Base-by-base conservation (phyloP, 2,329 filamentous ascomycete genomes). In the Emmonsiellopsis sp. region DNA sequence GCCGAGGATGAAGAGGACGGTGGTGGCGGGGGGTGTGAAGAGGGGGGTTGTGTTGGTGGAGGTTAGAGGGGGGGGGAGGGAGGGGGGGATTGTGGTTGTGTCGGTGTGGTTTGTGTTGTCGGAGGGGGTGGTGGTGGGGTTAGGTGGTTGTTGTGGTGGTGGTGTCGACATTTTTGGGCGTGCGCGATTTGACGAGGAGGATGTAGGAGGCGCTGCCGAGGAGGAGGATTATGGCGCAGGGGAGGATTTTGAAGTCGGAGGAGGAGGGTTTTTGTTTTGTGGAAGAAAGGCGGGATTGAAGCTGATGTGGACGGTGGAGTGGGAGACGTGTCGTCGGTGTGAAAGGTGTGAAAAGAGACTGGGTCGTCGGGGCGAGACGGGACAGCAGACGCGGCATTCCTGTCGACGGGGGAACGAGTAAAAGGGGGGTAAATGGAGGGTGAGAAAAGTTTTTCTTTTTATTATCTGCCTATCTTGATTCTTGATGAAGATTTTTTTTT, bases 1-100 rank as follows among this genome's bases (percentile, higher is more conserved):
- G 70, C 92, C 92, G 57, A 98, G 89, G 58, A 97, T 89, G 76
- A 95, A 97, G 71, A 98, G 76, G 55, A 97, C 91, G n/a, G 89
- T 93, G 34, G 93, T 88, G 55, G 90, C 79, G 83, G 82, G 66
- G 49, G 85, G 75, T 54, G 82, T 84, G 79, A 95, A 96, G 65
- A 86, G 82, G 4, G 91, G 86, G 52, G 76, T 74, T 43, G 70
- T 67, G 69, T 85, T 85, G 58, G 74, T 68, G 32, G 79, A 76
- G 59, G 76, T 73, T 54, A 63, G 56, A 72, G 71, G 65, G 74
- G 73, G 64, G 68, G 70, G 62, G 65, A 70, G 63, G 70, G 70
- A 54, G 16, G 55, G 42, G 15, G 60, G 58, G 49, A 58, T 48
- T 7, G 55, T 52, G 13, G 54, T 58, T 5, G 57, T 54, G 44